These are phyloP conservation scores for Karstenula rhodostoma DNA, from an alignment of 2,329 filamentous ascomycete genomes.

Conservation along the genomic window DNA sequence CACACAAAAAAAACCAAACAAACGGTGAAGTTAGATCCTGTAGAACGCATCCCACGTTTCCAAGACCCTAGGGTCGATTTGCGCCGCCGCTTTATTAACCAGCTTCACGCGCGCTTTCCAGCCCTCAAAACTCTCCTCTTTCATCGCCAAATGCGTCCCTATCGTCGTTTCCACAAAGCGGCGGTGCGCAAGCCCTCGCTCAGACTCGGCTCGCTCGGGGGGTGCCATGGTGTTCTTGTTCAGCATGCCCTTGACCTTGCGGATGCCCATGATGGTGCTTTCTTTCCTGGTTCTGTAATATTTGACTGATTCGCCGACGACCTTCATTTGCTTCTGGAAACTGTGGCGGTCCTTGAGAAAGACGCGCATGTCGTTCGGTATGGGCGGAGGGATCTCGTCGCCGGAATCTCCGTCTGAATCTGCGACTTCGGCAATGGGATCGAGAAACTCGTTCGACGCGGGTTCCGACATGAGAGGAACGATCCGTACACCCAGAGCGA, in stretches of 20 bases:
- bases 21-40: not conserved
- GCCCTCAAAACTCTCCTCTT: not conserved
- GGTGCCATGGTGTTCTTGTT: conserved; percentile 2
- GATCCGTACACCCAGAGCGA: conserved; percentile 2
- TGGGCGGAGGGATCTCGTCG: conserved; percentile 15
- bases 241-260: conserved; percentile 11
- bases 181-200: conserved; percentile 1
- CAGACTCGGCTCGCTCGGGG: not conserved
- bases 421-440: not conserved
- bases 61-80: not conserved
- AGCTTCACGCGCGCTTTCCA: conserved; percentile 1
- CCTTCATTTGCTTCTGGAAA: not conserved
- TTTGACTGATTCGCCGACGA: not conserved
- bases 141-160: not conserved
- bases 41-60: not conserved
- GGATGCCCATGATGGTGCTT: conserved; percentile 5
- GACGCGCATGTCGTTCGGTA: not conserved
- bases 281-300: not conserved
- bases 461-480: not conserved
- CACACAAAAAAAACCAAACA: not conserved
- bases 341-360: conserved; percentile 4
- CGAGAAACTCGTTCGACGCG: conserved; percentile 13
- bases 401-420: conserved; percentile 18
- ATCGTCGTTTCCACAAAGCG: not conserved
- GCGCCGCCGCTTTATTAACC: not conserved